phyloP scores from a whole-genome alignment of 352 stramenopile genomes.

The Phytophthora quininea region DNA sequence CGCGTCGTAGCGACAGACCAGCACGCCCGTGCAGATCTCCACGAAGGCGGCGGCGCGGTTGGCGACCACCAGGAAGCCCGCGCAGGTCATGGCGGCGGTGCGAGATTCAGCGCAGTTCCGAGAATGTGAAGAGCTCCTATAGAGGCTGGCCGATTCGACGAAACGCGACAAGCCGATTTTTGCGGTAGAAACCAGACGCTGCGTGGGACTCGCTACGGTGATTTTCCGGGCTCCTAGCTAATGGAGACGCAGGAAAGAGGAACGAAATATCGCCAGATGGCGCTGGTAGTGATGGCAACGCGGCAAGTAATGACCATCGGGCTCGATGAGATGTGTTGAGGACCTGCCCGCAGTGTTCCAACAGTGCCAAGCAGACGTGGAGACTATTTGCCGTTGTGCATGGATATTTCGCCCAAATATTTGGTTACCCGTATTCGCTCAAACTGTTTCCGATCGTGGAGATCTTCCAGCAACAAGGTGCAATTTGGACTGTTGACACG shows the following conservation, averaged over 20 bases:
- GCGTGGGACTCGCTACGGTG: neutral
- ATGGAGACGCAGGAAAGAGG: neutral
- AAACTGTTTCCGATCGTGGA: too few relatives aligned
- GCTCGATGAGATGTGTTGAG: too few relatives aligned
- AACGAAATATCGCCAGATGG: too few relatives aligned
- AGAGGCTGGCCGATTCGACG: neutral
- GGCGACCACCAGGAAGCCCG: constrained; percentile 68
- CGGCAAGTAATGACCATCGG: too few relatives aligned
- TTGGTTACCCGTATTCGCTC: too few relatives aligned
- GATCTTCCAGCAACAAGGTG: too few relatives aligned
- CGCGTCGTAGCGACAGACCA: constrained; percentile 46
- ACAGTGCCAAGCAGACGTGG: too few relatives aligned
- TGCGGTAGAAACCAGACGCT: neutral
- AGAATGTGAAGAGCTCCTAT: neutral
- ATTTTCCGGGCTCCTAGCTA: neutral
- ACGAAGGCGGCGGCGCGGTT: constrained; percentile 61
- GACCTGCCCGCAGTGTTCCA: too few relatives aligned
- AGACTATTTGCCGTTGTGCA: too few relatives aligned
- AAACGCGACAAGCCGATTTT: neutral
- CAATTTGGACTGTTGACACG: too few relatives aligned
- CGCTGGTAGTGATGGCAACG: too few relatives aligned
- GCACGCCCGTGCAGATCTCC: constrained; percentile 60
- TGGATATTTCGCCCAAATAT: too few relatives aligned
- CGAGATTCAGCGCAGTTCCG: constrained; percentile 4
- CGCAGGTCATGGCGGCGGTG: constrained; percentile 56